A percentile compares a stretch with the other conserved stretches of the same genome.
Conservation (phyloP, 1,139 yeast species). For the Suhomyces guaymorum region DNA sequence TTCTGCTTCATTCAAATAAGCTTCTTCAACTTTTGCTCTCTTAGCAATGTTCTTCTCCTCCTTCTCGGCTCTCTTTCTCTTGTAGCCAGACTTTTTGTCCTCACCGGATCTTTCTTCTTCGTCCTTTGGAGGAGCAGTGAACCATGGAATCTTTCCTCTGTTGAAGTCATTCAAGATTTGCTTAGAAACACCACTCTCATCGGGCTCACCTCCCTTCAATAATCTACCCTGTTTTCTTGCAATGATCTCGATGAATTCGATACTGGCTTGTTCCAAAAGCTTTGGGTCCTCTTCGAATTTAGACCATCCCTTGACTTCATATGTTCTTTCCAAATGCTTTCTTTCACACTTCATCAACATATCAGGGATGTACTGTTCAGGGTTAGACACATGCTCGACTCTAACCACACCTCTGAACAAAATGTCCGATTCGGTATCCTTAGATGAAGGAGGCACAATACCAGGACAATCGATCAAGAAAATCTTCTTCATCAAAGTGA, state of each 20-base stretch:
- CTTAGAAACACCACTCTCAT: constrained; percentile 90
- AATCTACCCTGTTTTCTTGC: constrained; percentile 93
- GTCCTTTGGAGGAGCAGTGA: constrained; percentile 87
- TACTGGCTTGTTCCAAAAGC: constrained; percentile 54
- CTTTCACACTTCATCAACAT: constrained; percentile 82
- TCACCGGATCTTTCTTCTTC: constrained; percentile 54
- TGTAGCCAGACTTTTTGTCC: constrained; percentile 55
- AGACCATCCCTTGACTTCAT: constrained; percentile 91
- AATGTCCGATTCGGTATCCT: constrained; percentile 91
- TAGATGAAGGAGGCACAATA: constrained; percentile 92
- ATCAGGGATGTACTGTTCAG: constrained; percentile 94
- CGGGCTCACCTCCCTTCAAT: constrained; percentile 97
- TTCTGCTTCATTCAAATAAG: constrained; percentile 11
- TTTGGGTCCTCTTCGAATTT: constrained; percentile 43
- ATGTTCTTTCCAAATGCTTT: constrained; percentile 92
- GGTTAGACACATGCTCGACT: constrained; percentile 92
- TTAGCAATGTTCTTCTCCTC: constrained; percentile 31
- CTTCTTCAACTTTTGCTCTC: constrained; percentile 22
- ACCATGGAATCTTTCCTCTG: constrained; percentile 98
- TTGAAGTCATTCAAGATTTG: constrained; percentile 90
- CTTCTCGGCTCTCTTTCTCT: constrained; percentile 52
- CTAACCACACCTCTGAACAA: constrained; percentile 95
- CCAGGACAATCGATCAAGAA: constrained; percentile 98
- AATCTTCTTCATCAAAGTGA: constrained; percentile 92
- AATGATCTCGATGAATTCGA: constrained; percentile 82